Percentiles rank a stretch among this genome's conserved stretches.
phyloP scores from a whole-genome alignment of 75 land plant genomes.

The Cupressus sempervirens region DNA sequence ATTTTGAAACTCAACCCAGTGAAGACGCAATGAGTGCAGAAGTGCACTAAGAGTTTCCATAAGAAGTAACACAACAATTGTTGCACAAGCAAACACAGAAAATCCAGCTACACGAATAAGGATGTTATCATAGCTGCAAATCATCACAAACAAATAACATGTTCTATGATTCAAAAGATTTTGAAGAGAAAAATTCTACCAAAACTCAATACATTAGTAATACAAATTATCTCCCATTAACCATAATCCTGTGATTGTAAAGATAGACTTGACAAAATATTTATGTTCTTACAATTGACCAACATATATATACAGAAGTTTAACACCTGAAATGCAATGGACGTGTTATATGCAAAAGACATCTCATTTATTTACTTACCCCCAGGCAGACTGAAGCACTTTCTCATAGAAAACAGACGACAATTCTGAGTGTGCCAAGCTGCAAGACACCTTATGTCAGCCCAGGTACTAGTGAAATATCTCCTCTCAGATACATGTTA shows the following conservation, averaged over 20 bases:
- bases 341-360: neutral
- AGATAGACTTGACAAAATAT: neutral
- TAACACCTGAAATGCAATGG: neutral
- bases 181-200: conserved; percentile 1
- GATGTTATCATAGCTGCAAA: conserved; percentile 62
- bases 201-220: neutral
- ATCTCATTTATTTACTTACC: conserved; percentile 43
- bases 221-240: neutral
- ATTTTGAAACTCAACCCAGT: conserved; percentile 88
- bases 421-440: conserved; percentile 94
- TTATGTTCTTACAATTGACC: neutral
- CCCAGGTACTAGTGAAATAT: neutral
- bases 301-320: neutral
- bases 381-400: conserved; percentile 83
- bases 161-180: neutral
- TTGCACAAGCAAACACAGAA: conserved; percentile 77
- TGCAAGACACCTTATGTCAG: conserved; percentile 27
- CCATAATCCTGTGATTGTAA: neutral
- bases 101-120: conserved; percentile 60
- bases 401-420: conserved; percentile 96
- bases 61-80: conserved; percentile 76
- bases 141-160: neutral
- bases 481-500: neutral
- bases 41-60: conserved; percentile 96
- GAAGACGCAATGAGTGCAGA: conserved; percentile 88